phyloP scores from a whole-genome alignment of 176 grass and related monocot species.

The Dendrocalamus sinicus region DNA sequence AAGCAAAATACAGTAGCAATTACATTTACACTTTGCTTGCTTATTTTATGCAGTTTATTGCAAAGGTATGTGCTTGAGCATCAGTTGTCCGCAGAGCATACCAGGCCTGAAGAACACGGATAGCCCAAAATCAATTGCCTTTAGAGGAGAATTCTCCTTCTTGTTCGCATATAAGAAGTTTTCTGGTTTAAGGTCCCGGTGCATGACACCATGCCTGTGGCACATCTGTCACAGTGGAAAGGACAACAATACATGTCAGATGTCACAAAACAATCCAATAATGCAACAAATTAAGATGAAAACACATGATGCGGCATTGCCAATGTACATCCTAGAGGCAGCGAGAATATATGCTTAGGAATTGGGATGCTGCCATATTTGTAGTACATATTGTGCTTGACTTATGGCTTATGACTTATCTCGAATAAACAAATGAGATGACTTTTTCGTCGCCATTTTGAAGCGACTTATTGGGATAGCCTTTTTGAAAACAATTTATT shows the following conservation, averaged over 20 bases:
- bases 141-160: constrained; percentile 88
- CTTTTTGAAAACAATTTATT: too few species aligned
- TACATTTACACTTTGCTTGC: not conserved
- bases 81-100: constrained; percentile 41
- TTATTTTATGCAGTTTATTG: constrained; percentile 25
- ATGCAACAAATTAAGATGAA: constrained; percentile 38
- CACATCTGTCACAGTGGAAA: constrained; percentile 66
- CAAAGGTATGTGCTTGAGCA: constrained; percentile 25
- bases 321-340: not conserved
- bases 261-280: constrained; percentile 7
- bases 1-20: not conserved
- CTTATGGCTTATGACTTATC: too few species aligned
- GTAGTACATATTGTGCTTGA: not conserved
- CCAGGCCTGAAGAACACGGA: constrained; percentile 93
- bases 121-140: constrained; percentile 97
- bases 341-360: not conserved
- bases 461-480: too few species aligned
- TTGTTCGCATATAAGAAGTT: constrained; percentile 92
- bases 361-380: constrained; percentile 3
- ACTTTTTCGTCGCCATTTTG: too few species aligned
- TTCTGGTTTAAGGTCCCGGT: constrained; percentile 95
- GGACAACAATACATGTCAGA: constrained; percentile 27
- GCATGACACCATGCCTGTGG: constrained; percentile 93
- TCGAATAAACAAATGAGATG: too few species aligned
- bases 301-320: not conserved